Percentiles rank a stretch among this genome's conserved stretches.
Evolutionary conservation across 1,284 basidiomycete genomes (phyloP).

Genomic region (Fomitopsis schrenkii): DNA sequence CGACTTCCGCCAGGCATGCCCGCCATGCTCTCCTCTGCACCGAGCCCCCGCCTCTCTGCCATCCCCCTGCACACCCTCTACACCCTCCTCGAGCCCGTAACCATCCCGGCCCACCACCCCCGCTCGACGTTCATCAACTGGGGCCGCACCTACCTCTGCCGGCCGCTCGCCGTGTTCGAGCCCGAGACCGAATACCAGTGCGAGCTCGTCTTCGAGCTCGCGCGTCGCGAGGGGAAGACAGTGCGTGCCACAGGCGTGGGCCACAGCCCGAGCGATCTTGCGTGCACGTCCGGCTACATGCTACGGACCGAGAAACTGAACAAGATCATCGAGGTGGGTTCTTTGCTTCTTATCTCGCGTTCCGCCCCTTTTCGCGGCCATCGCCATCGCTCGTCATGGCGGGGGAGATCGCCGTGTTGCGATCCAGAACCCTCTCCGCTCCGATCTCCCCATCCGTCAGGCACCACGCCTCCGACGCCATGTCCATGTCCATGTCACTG

Average conservation of each 20-base stretch:
- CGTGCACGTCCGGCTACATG: conserved; percentile 84
- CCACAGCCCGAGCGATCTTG: conserved; percentile 91
- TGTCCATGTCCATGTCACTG: neutral
- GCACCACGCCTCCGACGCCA: conserved; percentile 6
- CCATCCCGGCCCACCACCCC: conserved; percentile 39
- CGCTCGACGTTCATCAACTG: conserved; percentile 63
- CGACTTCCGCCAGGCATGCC: neutral
- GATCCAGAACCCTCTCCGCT: conserved; percentile 6
- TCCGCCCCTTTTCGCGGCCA: conserved; percentile 20
- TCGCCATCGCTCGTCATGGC: conserved; percentile 13
- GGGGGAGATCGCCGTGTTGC: conserved; percentile 24
- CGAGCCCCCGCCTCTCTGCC: conserved; percentile 15
- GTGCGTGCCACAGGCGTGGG: conserved; percentile 88
- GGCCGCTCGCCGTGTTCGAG: conserved; percentile 69
- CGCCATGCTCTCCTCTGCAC: conserved; percentile 7
- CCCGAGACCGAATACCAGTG: conserved; percentile 76
- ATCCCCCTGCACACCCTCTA: conserved; percentile 44
- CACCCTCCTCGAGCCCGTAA: conserved; percentile 46
- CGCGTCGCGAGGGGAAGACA: conserved; percentile 65
- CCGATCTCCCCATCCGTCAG: conserved; percentile 13
- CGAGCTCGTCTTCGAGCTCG: conserved; percentile 79
- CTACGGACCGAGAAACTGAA: conserved; percentile 72
- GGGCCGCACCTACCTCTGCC: conserved; percentile 64
- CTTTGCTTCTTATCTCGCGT: conserved; percentile 15
- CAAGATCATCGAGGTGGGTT: conserved; percentile 68